These are phyloP conservation scores for Royoungia palumana DNA, from an alignment of 768 basidiomycete genomes.

Conservation along the genomic window DNA sequence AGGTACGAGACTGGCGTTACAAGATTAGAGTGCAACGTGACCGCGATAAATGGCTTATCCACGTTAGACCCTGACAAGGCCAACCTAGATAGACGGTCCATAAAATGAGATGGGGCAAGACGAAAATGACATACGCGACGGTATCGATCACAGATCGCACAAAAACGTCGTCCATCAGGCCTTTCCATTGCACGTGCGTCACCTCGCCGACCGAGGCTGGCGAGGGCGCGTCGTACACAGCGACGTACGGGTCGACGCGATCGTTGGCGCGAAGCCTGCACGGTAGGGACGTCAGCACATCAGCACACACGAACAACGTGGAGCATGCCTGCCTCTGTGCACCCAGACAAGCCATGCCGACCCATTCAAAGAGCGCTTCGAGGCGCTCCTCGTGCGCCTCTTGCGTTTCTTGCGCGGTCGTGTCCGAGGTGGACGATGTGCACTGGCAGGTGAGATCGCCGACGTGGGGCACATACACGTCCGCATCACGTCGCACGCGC, in stretches of 20 bases:
- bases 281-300: background rate
- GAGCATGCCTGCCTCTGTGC: constrained; percentile 63
- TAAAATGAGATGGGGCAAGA: background rate
- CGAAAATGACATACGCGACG: constrained; percentile 28
- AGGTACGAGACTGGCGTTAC: constrained; percentile 49
- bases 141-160: constrained; percentile 50
- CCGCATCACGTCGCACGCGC: constrained; percentile 20
- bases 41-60: constrained; percentile 16
- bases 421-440: background rate
- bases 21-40: constrained; percentile 40
- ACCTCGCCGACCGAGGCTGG: constrained; percentile 44
- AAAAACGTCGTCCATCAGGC: constrained; percentile 52
- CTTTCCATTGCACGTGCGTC: constrained; percentile 58
- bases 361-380: constrained; percentile 62
- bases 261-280: constrained; percentile 64
- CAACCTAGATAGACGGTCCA: constrained; percentile 2
- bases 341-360: constrained; percentile 64
- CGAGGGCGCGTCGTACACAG: constrained; percentile 57
- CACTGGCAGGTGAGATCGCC: constrained; percentile 29
- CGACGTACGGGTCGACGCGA: constrained; percentile 64
- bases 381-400: constrained; percentile 52
- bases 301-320: background rate
- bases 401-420: constrained; percentile 24
- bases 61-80: constrained; percentile 5
- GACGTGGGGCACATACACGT: constrained; percentile 42